phyloP scores from a whole-genome alignment of 1,284 basidiomycete genomes.

The Irpex sp. region DNA sequence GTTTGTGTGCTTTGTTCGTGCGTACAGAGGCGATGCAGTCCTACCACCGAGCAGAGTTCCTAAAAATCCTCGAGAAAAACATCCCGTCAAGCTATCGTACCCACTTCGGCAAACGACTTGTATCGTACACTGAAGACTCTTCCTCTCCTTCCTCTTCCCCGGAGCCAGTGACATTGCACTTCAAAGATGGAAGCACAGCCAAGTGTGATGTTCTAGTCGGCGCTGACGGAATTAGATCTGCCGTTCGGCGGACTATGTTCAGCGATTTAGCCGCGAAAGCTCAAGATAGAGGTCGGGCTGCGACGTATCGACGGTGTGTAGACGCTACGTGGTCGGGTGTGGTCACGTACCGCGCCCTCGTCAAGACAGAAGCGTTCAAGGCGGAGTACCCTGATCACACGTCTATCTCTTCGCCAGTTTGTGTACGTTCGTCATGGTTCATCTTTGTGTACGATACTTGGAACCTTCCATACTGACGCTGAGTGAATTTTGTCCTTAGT shows the following conservation, averaged over 20 bases:
- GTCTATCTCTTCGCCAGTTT: neutral
- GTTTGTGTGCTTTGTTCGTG: no score
- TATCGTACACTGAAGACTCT: constrained; percentile 23
- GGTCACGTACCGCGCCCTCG: constrained; percentile 32
- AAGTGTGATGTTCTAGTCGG: constrained; percentile 41
- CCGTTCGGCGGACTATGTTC: constrained; percentile 33
- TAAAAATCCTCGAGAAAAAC: constrained; percentile 35
- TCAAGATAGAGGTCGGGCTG: constrained; percentile 12
- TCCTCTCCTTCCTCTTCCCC: neutral
- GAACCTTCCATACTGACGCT: no score
- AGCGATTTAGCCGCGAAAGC: constrained; percentile 4
- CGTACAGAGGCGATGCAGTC: constrained; percentile 12
- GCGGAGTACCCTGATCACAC: neutral
- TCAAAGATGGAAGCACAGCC: constrained; percentile 34
- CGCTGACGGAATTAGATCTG: constrained; percentile 45
- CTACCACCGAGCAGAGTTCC: constrained; percentile 41
- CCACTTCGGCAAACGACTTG: constrained; percentile 36
- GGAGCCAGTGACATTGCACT: constrained; percentile 17
- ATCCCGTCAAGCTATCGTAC: constrained; percentile 31
- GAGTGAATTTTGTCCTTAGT: neutral
- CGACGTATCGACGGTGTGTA: constrained; percentile 10
- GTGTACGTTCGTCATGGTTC: neutral
- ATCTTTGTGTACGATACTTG: neutral
- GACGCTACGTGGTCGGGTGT: constrained; percentile 35
- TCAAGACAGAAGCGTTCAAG: constrained; percentile 7